Conservation (phyloP, 2,329 filamentous ascomycete species). For the Botryotinia convoluta region DNA sequence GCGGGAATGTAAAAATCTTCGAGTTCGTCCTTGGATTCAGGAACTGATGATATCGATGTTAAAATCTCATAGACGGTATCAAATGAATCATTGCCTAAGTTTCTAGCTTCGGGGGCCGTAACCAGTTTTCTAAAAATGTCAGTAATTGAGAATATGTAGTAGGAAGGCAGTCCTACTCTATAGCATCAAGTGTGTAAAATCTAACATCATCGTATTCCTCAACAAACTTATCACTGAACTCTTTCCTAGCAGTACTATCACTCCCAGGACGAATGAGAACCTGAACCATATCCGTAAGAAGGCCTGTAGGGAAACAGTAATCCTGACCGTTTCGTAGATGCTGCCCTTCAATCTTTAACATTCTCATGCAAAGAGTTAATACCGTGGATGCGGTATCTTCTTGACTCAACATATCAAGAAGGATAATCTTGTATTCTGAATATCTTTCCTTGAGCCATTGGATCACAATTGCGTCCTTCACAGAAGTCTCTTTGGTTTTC, state of each 20-base stretch:
- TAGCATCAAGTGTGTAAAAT: slow-evolving; percentile 73
- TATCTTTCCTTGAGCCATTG: slow-evolving; percentile 77
- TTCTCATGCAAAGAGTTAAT: slow-evolving; percentile 76
- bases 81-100: slow-evolving; percentile 42
- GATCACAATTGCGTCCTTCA: slow-evolving; percentile 72
- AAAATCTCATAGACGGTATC: slow-evolving; percentile 61
- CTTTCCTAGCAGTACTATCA: slow-evolving; percentile 59
- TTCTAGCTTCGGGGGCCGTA: slow-evolving; percentile 33
- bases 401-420: slow-evolving; percentile 60
- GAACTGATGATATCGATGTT: slow-evolving; percentile 66
- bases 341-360: slow-evolving; percentile 76
- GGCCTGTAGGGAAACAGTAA: slow-evolving; percentile 65
- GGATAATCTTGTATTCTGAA: slow-evolving; percentile 63
- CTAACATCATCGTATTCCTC: slow-evolving; percentile 80
- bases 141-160: slow-evolving; percentile 23
- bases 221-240: slow-evolving; percentile 76
- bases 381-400: slow-evolving; percentile 67
- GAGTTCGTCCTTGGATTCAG: slow-evolving; percentile 63
- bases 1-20: slow-evolving; percentile 65
- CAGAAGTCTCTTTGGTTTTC: slow-evolving; percentile 61
- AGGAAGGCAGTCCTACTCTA: slow-evolving; percentile 57
- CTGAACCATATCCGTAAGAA: slow-evolving; percentile 64
- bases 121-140: slow-evolving; percentile 38
- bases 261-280: slow-evolving; percentile 58
- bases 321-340: slow-evolving; percentile 59